Evolutionary conservation across 495 filamentous ascomycete genomes (phyloP), one percentile per base, ranked within the genome.

Genomic region (Chaetomidium leptoderma): DNA sequence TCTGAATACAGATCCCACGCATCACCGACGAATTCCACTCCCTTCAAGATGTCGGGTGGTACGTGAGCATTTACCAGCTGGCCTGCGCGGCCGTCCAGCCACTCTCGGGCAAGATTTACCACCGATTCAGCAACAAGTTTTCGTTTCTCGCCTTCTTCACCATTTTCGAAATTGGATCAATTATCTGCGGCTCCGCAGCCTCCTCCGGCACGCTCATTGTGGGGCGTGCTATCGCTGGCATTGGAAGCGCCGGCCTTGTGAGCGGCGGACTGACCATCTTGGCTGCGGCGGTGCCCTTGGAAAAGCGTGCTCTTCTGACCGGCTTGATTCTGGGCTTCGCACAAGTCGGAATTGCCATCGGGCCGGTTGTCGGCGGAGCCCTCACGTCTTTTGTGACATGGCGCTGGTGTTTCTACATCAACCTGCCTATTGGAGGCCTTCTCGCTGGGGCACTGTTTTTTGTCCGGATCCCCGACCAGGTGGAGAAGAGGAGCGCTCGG

Each of bases 401-500:
- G 88, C 71, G 88, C 13, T 69, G 61, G 67, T 70, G 86, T 63
- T 90, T 91, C 70, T 87, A 83, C 64, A 83, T 89, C 71, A 89
- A 90, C 55, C 59, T 88, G 14, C 84, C 85, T 0, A 66, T 90
- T 42, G 88, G 89, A 16, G 84, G 73, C 6, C 60, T 85, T 10
- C 84, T 84, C 2, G 75, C 81, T 13, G 60, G 82, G 51, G 78
- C 78, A 53, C 75, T 87, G 63, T 72, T 79, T 45, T 67, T 78
- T 7, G 73, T 80, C 58, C 65, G 73, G 6, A 73, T 83, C 6
- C 82, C 84, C 11, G 64, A 69, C 8, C 50, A 42, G 65, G 77
- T 74, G 5, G 70, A 79, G 16, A 70, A 73, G 24, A 68, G 70
- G 11, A 63, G 64, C 66, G 27, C 64, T 2, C n/a, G 21, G 74